These are phyloP conservation scores for Linum trigynum DNA, from an alignment of 345 rosid species.

Conservation along the genomic window DNA sequence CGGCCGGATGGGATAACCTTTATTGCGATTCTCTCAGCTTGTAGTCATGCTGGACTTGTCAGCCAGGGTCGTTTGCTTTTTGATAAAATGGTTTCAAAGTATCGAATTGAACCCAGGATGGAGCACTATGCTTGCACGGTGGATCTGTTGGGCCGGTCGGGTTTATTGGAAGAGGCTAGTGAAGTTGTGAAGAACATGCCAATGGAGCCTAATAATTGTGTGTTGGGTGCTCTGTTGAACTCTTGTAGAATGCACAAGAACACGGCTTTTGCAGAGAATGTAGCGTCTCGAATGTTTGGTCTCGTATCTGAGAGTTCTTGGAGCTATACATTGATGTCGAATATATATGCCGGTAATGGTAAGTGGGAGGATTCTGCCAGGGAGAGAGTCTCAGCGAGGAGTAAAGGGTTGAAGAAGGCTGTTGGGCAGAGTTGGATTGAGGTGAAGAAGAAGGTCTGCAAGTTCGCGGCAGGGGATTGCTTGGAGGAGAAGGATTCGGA, in stretches of 20 bases:
- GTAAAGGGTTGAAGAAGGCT: slow-evolving; percentile 58
- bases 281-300: slow-evolving; percentile 30
- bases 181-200: slow-evolving; percentile 55
- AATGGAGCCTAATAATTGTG: slow-evolving; percentile 44
- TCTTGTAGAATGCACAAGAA: slow-evolving; percentile 60
- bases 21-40: slow-evolving; percentile 68
- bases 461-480: slow-evolving; percentile 40
- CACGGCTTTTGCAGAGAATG: slow-evolving; percentile 33
- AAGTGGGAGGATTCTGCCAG: slow-evolving; percentile 63
- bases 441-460: slow-evolving; percentile 36
- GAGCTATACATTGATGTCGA: slow-evolving; percentile 53
- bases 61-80: slow-evolving; percentile 40
- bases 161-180: slow-evolving; percentile 50
- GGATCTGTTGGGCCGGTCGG: slow-evolving; percentile 66
- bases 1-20: slow-evolving; percentile 55
- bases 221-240: slow-evolving; percentile 66
- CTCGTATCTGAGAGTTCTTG: slow-evolving; percentile 32
- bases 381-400: slow-evolving; percentile 49
- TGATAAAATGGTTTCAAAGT: slow-evolving; percentile 30
- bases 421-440: slow-evolving; percentile 66
- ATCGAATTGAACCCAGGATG: slow-evolving; percentile 42
- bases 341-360: slow-evolving; percentile 57
- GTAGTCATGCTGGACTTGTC: slow-evolving; percentile 68
- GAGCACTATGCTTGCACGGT: slow-evolving; percentile 68
- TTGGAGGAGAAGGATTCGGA: slow-evolving; percentile 16